Conservation (phyloP, 306 rosid species). For the Canavalia ensiformis region DNA sequence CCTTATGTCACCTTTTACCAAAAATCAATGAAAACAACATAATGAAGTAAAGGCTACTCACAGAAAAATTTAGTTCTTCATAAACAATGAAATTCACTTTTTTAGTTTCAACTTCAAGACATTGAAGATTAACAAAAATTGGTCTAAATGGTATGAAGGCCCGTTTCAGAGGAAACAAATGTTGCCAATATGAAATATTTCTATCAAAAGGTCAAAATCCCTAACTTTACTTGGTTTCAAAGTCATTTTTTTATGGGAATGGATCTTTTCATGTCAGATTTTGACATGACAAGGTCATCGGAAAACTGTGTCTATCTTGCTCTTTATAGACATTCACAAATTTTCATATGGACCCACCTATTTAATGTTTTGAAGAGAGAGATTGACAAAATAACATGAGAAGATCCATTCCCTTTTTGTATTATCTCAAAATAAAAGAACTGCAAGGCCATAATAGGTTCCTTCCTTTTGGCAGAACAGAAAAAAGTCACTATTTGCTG, state of each 20-base stretch:
- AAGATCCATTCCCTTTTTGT: conserved; percentile 10
- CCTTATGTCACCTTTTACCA: not conserved
- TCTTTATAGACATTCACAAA: not conserved
- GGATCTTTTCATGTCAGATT: not conserved
- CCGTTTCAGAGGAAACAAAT: not conserved
- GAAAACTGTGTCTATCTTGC: not conserved
- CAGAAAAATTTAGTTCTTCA: conserved; percentile 26
- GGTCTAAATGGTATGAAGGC: not conserved
- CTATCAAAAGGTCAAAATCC: conserved; percentile 24
- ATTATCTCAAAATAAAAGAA: conserved; percentile 26
- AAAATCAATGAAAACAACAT: conserved; percentile 10
- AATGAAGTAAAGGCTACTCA: conserved; percentile 35
- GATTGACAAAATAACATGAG: not conserved
- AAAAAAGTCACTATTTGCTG: conserved; percentile 24
- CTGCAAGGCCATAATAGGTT: conserved; percentile 32
- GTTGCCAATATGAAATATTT: conserved; percentile 24
- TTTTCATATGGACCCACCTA: not conserved
- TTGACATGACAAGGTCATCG: not conserved
- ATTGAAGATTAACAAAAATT: conserved; percentile 31
- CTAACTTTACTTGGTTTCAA: conserved; percentile 23
- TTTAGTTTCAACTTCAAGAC: conserved; percentile 11
- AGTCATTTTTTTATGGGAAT: not conserved
- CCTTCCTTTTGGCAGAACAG: conserved; percentile 16
- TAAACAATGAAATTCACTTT: conserved; percentile 27
- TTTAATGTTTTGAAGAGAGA: conserved; percentile 3